Evolutionary conservation across 2,329 filamentous ascomycete genomes (phyloP).

Genomic region (Diaporthe ilicicola): DNA sequence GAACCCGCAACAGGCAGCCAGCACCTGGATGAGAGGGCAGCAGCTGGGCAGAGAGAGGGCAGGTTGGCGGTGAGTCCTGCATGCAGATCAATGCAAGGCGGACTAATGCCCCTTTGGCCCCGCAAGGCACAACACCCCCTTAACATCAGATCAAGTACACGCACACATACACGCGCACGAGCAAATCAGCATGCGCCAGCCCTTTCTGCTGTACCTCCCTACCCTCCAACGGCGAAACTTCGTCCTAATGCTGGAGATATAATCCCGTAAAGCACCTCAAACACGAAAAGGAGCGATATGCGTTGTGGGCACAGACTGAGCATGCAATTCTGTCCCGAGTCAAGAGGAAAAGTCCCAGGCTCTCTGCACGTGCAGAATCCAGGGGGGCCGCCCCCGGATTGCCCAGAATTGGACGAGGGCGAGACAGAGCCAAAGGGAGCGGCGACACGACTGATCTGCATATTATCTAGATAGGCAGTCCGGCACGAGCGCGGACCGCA

Average conservation of each 20-base stretch:
- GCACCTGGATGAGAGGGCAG: conserved; percentile 6
- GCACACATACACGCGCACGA: background rate
- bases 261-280: background rate
- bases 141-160: background rate
- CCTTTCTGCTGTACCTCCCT: background rate
- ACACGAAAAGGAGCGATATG: background rate
- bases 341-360: background rate
- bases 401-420: background rate
- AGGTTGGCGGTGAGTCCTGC: conserved; percentile 22
- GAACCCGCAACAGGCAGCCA: background rate
- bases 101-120: background rate
- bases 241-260: conserved; percentile 8
- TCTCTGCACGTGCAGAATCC: background rate
- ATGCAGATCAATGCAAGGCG: conserved; percentile 22
- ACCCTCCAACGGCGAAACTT: background rate
- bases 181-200: background rate
- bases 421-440: background rate
- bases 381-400: conserved; percentile 15
- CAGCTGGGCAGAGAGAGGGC: background rate
- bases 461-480: conserved; percentile 19
- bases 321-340: conserved; percentile 2
- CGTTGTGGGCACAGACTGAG: background rate
- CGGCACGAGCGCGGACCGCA: conserved; percentile 16
- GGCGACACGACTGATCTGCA: background rate
- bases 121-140: background rate